Evolutionary conservation across 345 rosid genomes (phyloP).

Genomic region (Arabis alpina): DNA sequence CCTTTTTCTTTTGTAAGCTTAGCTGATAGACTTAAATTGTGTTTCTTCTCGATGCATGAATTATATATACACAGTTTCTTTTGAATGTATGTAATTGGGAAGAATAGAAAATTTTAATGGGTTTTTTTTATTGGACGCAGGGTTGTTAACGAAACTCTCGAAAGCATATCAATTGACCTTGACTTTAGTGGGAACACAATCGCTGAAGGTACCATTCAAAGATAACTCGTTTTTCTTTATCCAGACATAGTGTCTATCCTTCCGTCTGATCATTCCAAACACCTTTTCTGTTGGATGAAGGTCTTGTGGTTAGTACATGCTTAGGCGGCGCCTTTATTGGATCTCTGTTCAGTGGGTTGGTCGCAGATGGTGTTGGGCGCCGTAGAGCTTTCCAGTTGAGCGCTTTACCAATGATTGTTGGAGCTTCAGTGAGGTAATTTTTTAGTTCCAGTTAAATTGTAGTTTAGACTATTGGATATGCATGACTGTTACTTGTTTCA

Average conservation of each 20-base stretch:
- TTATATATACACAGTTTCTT: background rate
- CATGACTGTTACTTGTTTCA: slow-evolving; percentile 21
- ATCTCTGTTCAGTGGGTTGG: slow-evolving; percentile 82
- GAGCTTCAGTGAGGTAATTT: slow-evolving; percentile 79
- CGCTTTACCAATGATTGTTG: slow-evolving; percentile 86
- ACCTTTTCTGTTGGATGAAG: slow-evolving; percentile 56
- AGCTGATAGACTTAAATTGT: background rate
- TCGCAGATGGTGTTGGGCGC: slow-evolving; percentile 93
- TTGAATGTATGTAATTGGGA: slow-evolving; percentile 18
- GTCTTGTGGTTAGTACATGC: slow-evolving; percentile 91
- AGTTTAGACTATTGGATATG: slow-evolving; percentile 10
- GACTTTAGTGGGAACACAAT: slow-evolving; percentile 80
- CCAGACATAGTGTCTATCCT: slow-evolving; percentile 14
- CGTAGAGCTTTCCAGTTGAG: slow-evolving; percentile 91
- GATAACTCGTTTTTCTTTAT: slow-evolving; percentile 14
- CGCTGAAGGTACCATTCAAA: slow-evolving; percentile 70
- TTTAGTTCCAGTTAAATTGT: slow-evolving; percentile 10
- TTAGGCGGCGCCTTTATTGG: slow-evolving; percentile 93
- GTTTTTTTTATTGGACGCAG: slow-evolving; percentile 51
- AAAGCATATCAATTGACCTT: slow-evolving; percentile 86
- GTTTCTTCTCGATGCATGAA: slow-evolving; percentile 22
- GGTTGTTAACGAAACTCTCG: slow-evolving; percentile 90
- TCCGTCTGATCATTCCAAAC: slow-evolving; percentile 29
- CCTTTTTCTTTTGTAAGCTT: slow-evolving; percentile 7
- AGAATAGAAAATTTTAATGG: slow-evolving; percentile 3